Base-by-base conservation (phyloP, 1,284 basidiomycete species). In the Trametes pubescens region DNA sequence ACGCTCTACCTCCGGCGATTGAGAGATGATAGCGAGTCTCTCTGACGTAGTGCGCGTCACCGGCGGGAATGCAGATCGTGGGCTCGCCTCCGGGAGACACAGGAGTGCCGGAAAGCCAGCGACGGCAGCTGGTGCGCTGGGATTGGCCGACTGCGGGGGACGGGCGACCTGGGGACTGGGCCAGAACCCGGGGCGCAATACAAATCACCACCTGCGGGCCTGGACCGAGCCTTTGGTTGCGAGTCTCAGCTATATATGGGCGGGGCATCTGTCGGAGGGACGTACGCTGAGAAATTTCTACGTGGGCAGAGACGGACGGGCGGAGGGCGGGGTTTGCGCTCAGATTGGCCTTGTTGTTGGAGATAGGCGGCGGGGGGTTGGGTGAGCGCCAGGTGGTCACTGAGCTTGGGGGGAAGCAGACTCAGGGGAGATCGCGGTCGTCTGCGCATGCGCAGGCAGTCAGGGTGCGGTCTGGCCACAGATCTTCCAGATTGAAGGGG, bases 261-360 rank as follows among this genome's bases (percentile, higher is more conserved):
- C 14, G 16, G 29, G 29, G 4, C 29, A 32, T 16, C 40, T 7
- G 40, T 16, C 40, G 40, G 18, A 43, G 40, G 18, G 40, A 7
- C 14, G 16, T 7, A 7, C 14, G 14, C 14, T 43, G 40, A 16
- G 40, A 43, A 16, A 16, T 16, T 47, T 22, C 24, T 21, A 9
- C 18, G 18, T 16, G 44, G 8, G 24, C 16, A 22, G 11, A 11
- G 44, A 14, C 44, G 40, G 49, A 52, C 35, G 57, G 34, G n/a
- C 2, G 37, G 21, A 52, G 24, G 52, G 62, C 43, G 44, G 55
- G 34, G 46, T 37, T 59, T 52, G 29, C 44, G 21, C 40, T 44
- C 49, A 44, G 49, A 14, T 51, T 59, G 57, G 29, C 38, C 49
- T 51, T 59, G 57, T 52, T 59, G 57, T 52, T 59, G 57, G 57